A percentile compares a stretch with the other conserved stretches of the same genome.
phyloP scores from a whole-genome alignment of 2,329 filamentous ascomycete species.

The Trichoderma koningiopsis region DNA sequence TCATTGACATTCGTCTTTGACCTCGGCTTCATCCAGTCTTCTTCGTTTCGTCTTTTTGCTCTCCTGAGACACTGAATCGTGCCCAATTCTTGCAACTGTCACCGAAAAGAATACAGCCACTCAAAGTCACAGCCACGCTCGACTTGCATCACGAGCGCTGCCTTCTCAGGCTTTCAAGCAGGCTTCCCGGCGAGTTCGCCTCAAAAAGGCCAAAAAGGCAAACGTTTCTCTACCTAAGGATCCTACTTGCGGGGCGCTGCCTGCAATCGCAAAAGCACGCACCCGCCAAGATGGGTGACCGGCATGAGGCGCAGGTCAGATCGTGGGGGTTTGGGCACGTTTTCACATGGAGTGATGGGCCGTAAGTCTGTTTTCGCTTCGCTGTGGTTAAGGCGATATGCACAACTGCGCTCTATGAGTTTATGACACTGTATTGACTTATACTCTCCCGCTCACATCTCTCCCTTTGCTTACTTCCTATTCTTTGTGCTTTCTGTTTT shows the following conservation, averaged over 20 bases:
- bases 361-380: constrained; percentile 50
- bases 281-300: constrained; percentile 33
- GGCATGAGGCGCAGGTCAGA: constrained; percentile 60
- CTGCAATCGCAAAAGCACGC: constrained; percentile 11
- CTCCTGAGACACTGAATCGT: not conserved
- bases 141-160: not conserved
- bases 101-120: not conserved
- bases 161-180: not conserved
- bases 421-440: not conserved
- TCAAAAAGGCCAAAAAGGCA: not conserved
- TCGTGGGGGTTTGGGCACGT: constrained; percentile 71
- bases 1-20: not conserved
- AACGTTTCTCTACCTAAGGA: not conserved
- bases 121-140: not conserved
- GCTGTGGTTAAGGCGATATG: not conserved
- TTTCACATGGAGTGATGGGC: constrained; percentile 71
- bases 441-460: not conserved
- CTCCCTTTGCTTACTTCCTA: not conserved
- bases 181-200: not conserved
- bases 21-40: not conserved
- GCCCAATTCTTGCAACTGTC: not conserved
- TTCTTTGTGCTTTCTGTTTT: not conserved
- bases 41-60: not conserved
- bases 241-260: constrained; percentile 9
- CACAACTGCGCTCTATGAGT: not conserved